Percentiles rank a stretch among this genome's conserved stretches.
phyloP scores from a whole-genome alignment of 2,329 filamentous ascomycete genomes.

The Metarhizium album region DNA sequence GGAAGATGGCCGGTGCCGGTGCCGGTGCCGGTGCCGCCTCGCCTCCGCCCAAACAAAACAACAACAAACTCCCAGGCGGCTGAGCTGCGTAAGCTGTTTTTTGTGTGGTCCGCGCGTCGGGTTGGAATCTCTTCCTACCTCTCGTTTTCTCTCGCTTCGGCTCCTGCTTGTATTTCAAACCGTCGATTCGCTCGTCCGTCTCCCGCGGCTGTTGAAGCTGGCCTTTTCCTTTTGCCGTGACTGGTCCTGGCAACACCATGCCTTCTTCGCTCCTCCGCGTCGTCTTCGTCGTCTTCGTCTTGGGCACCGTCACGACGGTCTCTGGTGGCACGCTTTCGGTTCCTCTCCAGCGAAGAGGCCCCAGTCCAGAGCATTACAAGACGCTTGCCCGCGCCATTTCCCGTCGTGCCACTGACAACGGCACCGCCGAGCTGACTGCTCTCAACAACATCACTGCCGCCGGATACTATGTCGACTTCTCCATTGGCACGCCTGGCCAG shows the following conservation, averaged over 20 bases:
- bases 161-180: no score
- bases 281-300: not conserved
- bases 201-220: no score
- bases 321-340: conserved; percentile 14
- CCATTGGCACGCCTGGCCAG: conserved; percentile 49
- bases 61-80: no score
- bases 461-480: conserved; percentile 45
- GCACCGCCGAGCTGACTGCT: conserved; percentile 23
- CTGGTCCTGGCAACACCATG: not conserved
- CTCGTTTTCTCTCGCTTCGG: no score
- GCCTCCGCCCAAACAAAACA: no score
- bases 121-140: no score
- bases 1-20: no score
- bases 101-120: no score
- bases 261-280: not conserved
- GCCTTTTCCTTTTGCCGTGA: no score
- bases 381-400: not conserved
- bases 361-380: not conserved
- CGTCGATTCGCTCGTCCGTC: no score
- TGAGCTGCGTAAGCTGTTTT: no score
- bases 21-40: no score
- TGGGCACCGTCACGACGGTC: conserved; percentile 6
- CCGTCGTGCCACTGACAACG: conserved; percentile 16
- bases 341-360: conserved; percentile 8
- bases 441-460: conserved; percentile 44